Conservation (phyloP, 1,139 yeast species). For the Neolecta irregularis region DNA sequence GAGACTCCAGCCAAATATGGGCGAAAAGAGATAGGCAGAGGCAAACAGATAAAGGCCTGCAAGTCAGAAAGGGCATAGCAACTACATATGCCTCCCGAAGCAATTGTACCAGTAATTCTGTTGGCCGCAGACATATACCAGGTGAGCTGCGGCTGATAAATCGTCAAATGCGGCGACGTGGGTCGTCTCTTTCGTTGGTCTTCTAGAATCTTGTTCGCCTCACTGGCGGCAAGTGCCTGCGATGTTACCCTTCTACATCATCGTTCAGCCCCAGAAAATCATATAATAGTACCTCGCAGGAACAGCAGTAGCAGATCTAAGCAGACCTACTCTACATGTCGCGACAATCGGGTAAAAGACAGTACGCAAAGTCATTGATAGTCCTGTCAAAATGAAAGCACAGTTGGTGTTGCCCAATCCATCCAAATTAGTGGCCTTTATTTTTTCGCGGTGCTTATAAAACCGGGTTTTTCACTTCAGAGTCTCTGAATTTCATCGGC, state of each 20-base stretch:
- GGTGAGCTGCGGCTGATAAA: conserved; percentile 82
- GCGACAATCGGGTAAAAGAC: too few relatives aligned
- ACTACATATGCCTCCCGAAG: conserved; percentile 42
- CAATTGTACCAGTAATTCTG: conserved; percentile 73
- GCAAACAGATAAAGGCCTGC: conserved; percentile 54
- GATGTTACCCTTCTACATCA: background rate
- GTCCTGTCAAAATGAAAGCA: too few relatives aligned
- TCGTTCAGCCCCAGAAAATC: too few relatives aligned
- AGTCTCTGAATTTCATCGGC: too few relatives aligned
- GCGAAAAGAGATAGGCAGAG: conserved; percentile 55
- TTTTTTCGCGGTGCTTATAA: too few relatives aligned
- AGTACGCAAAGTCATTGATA: too few relatives aligned
- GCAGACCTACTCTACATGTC: too few relatives aligned
- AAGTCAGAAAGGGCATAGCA: conserved; percentile 17
- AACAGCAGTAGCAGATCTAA: too few relatives aligned
- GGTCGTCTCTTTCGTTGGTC: conserved; percentile 85
- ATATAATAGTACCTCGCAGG: too few relatives aligned
- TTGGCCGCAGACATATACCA: conserved; percentile 67
- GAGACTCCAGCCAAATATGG: conserved; percentile 42
- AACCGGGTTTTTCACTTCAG: too few relatives aligned
- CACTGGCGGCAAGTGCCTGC: conserved; percentile 15
- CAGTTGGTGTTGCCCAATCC: too few relatives aligned
- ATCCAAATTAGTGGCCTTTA: too few relatives aligned
- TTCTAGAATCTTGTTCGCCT: conserved; percentile 54
- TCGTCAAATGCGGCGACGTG: conserved; percentile 73